Percentiles rank a stretch among this genome's conserved stretches.
Evolutionary conservation across 164 flowering plant species (phyloP).

Genomic region (Vitis labrusca): DNA sequence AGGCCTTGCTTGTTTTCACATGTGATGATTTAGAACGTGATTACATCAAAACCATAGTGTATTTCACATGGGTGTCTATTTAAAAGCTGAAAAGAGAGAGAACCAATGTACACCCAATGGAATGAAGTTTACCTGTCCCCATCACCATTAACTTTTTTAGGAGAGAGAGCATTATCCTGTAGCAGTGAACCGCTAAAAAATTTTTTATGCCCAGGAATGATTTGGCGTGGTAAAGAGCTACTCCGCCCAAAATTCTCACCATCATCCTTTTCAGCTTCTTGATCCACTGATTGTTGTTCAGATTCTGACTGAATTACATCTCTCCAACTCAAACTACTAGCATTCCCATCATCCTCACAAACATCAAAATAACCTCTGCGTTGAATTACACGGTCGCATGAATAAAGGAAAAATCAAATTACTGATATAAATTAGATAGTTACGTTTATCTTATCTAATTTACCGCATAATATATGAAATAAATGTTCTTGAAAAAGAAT

Average conservation of each 20-base stretch:
- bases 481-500: neutral
- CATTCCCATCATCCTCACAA: conserved; percentile 59
- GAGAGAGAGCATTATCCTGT: conserved; percentile 57
- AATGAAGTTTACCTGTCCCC: conserved; percentile 58
- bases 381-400: neutral
- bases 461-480: neutral
- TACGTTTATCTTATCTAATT: too few relatives aligned
- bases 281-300: conserved; percentile 34
- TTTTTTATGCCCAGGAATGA: conserved; percentile 37
- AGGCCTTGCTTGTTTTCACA: neutral
- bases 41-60: neutral
- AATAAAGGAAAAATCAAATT: neutral
- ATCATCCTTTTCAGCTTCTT: conserved; percentile 37
- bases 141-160: conserved; percentile 44
- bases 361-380: conserved; percentile 82
- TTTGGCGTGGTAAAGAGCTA: conserved; percentile 37
- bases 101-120: neutral
- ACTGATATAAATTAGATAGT: neutral
- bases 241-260: conserved; percentile 43
- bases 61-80: neutral
- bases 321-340: conserved; percentile 44
- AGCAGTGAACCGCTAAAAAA: conserved; percentile 64
- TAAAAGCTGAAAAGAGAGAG: neutral
- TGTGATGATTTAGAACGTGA: neutral
- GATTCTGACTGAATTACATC: conserved; percentile 29